A percentile compares a stretch with the other conserved stretches of the same genome.
Conservation (phyloP, 1,284 basidiomycete species). For the Fomitopsis betulina region DNA sequence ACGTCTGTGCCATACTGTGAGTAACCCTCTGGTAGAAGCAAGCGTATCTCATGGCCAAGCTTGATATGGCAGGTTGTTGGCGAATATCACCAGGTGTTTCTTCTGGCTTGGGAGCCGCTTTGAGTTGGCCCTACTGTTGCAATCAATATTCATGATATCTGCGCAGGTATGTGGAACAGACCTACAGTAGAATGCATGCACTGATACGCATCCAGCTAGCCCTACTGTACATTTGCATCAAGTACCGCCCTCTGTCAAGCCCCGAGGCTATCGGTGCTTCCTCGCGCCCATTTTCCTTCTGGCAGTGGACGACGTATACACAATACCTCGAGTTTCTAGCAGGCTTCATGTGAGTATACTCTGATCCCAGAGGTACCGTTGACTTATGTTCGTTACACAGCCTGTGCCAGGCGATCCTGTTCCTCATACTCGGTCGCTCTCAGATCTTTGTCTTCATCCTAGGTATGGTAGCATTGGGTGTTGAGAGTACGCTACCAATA, state of each 20-base stretch:
- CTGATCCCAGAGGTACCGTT: background rate
- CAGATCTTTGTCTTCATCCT: constrained; percentile 60
- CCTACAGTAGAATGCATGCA: background rate
- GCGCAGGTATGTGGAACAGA: constrained; percentile 52
- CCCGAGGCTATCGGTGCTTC: constrained; percentile 57
- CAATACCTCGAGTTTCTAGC: constrained; percentile 82
- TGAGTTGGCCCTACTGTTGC: constrained; percentile 70
- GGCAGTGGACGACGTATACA: constrained; percentile 79
- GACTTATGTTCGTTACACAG: constrained; percentile 33
- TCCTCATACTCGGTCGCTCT: constrained; percentile 70
- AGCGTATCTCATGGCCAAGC: background rate
- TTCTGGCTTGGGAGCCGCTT: constrained; percentile 84
- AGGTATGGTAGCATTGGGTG: constrained; percentile 74
- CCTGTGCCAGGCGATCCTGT: constrained; percentile 64
- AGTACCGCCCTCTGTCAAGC: constrained; percentile 55
- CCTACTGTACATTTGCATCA: constrained; percentile 74
- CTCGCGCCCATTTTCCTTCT: constrained; percentile 72
- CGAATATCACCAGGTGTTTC: constrained; percentile 83
- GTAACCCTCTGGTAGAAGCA: constrained; percentile 12
- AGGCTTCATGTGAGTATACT: constrained; percentile 58
- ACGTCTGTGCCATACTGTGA: constrained; percentile 77
- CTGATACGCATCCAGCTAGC: constrained; percentile 44
- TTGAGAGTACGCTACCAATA: constrained; percentile 80
- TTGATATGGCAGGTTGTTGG: constrained; percentile 50
- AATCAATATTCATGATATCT: constrained; percentile 79